Evolutionary conservation across 768 basidiomycete species (phyloP).

Genomic region (Megacollybia marginata): DNA sequence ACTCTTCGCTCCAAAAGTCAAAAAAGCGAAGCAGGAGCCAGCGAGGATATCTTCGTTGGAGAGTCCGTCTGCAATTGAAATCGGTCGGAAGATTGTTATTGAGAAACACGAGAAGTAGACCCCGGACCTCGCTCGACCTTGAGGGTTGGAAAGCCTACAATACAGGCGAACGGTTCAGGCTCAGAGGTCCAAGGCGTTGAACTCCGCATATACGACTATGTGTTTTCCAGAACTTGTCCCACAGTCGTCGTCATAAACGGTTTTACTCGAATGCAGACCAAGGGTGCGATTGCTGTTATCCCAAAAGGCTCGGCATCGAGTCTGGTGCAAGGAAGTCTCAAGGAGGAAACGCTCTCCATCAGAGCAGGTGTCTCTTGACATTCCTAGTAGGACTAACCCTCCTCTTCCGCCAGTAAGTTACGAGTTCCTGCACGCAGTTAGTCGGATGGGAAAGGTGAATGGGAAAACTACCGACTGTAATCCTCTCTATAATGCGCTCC

Average conservation of each 20-base stretch:
- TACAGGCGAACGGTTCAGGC: constrained; percentile 26
- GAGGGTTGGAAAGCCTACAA: constrained; percentile 39
- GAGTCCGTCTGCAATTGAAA: no score
- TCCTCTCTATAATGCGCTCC: no score
- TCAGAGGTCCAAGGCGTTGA: constrained; percentile 25
- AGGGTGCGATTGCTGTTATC: constrained; percentile 53
- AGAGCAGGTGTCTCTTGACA: constrained; percentile 25
- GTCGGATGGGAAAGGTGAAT: no score
- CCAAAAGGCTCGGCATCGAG: constrained; percentile 20
- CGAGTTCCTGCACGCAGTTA: no score
- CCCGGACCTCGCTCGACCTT: constrained; percentile 7
- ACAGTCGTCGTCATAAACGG: not conserved
- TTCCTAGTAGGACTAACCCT: constrained; percentile 33
- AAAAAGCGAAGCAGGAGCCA: constrained; percentile 4
- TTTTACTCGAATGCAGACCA: constrained; percentile 43
- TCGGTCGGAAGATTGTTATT: no score
- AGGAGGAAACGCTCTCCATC: constrained; percentile 35
- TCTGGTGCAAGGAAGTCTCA: constrained; percentile 50
- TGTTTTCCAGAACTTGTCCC: no score
- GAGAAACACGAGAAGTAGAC: not conserved
- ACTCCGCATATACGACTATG: constrained; percentile 4
- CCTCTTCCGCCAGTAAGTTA: no score
- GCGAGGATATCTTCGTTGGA: no score
- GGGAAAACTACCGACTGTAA: no score
- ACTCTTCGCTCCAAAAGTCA: constrained; percentile 18